phyloP scores from a whole-genome alignment of 768 basidiomycete genomes.

The Hygrocybe coccinea region DNA sequence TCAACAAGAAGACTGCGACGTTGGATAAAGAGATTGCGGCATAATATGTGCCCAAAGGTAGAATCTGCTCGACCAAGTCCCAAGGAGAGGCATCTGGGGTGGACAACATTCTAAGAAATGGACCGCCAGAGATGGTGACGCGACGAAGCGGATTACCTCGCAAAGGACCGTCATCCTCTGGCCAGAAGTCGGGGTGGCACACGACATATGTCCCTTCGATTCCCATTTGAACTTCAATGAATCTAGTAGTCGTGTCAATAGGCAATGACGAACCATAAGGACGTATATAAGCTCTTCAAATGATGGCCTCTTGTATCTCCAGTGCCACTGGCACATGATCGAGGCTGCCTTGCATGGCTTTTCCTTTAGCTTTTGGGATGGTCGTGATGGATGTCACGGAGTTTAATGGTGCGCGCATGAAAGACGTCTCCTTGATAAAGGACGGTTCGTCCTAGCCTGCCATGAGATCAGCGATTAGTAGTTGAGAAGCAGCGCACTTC shows the following conservation, averaged over 20 bases:
- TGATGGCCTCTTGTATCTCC: constrained; percentile 90
- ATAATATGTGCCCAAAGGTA: constrained; percentile 91
- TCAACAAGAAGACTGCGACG: constrained; percentile 81
- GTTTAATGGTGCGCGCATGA: constrained; percentile 85
- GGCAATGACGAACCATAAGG: constrained; percentile 68
- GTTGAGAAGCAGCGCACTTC: constrained; percentile 24
- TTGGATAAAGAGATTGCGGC: constrained; percentile 92
- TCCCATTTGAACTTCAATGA: constrained; percentile 65
- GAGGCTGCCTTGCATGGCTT: constrained; percentile 59
- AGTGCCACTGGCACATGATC: constrained; percentile 70
- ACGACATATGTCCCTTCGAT: constrained; percentile 88
- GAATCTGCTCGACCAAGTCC: constrained; percentile 80
- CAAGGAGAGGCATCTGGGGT: constrained; percentile 74
- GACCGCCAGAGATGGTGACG: neutral
- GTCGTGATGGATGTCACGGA: constrained; percentile 56
- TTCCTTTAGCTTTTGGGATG: constrained; percentile 49
- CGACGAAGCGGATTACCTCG: constrained; percentile 24
- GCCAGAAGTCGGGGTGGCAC: constrained; percentile 31
- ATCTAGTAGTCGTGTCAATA: neutral
- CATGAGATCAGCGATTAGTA: neutral
- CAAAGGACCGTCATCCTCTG: constrained; percentile 67
- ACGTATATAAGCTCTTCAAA: constrained; percentile 93
- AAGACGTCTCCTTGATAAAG: constrained; percentile 83
- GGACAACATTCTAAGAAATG: neutral
- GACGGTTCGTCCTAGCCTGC: constrained; percentile 60